Percentiles rank a stretch among this genome's conserved stretches.
Evolutionary conservation across 225 moss, liverwort and hornwort genomes (phyloP).

Genomic region (Straminergon stramineum): DNA sequence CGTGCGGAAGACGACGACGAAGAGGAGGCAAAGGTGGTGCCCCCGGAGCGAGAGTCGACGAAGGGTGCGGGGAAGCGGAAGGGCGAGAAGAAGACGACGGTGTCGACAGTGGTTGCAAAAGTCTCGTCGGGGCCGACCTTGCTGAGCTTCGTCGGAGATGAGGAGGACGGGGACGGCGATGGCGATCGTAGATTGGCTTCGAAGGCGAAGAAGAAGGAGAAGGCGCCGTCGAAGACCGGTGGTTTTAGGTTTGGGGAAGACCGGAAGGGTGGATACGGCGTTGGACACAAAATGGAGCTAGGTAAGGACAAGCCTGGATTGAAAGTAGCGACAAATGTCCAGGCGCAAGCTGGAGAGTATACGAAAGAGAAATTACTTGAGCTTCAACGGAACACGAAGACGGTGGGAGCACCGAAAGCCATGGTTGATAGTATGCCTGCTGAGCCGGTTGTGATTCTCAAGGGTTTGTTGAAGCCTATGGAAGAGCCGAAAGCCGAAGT

Average conservation of each 20-base stretch:
- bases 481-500: slow-evolving; percentile 35
- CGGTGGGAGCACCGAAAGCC: slow-evolving; percentile 59
- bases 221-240: slow-evolving; percentile 16
- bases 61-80: slow-evolving; percentile 13
- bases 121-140: slow-evolving; percentile 36
- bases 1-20: slow-evolving; percentile 43
- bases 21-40: slow-evolving; percentile 14
- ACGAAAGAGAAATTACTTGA: slow-evolving; percentile 92
- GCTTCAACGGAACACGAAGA: slow-evolving; percentile 80
- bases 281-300: slow-evolving; percentile 59
- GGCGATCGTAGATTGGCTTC: slow-evolving; percentile 16
- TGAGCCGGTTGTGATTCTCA: slow-evolving; percentile 82
- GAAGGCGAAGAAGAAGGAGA: slow-evolving; percentile 44
- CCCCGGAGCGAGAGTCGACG: slow-evolving; percentile 2
- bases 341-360: slow-evolving; percentile 83
- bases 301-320: slow-evolving; percentile 55
- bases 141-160: slow-evolving; percentile 84
- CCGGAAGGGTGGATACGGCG: slow-evolving; percentile 48
- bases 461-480: slow-evolving; percentile 82
- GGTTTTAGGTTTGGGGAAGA: slow-evolving; percentile 66
- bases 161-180: slow-evolving; percentile 58
- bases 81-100: slow-evolving; percentile 22
- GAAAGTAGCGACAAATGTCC: slow-evolving; percentile 61
- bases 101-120: slow-evolving; percentile 29
- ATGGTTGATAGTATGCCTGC: slow-evolving; percentile 44